Evolutionary conservation across 495 filamentous ascomycete species (phyloP).

Genomic region (Penicillium daleae): DNA sequence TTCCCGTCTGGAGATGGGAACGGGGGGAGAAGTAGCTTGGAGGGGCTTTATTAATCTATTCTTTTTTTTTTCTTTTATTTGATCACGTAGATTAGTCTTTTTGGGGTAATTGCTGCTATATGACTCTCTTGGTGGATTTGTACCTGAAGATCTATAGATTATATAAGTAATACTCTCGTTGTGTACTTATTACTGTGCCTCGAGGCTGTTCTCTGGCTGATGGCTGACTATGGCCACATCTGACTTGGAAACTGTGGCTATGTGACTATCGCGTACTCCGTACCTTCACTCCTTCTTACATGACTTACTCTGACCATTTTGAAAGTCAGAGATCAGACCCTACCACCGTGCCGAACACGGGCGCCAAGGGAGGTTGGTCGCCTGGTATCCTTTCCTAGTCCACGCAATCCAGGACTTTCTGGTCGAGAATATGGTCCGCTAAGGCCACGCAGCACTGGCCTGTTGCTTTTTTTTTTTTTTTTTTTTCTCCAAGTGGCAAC

Average conservation of each 20-base stretch:
- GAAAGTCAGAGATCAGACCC: slow-evolving; percentile 10
- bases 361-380: slow-evolving; percentile 8
- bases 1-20: background rate
- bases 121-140: background rate
- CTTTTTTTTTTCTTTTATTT: background rate
- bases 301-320: background rate
- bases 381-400: slow-evolving; percentile 5
- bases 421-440: slow-evolving; percentile 11
- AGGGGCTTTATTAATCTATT: background rate
- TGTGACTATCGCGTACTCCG: background rate
- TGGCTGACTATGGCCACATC: background rate
- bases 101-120: background rate
- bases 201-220: background rate
- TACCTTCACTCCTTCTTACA: slow-evolving; percentile 1
- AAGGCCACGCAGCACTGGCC: slow-evolving; percentile 16
- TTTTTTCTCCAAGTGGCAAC: slow-evolving; percentile 20
- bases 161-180: no score
- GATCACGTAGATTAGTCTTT: background rate
- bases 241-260: background rate
- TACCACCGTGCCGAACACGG: slow-evolving; percentile 5
- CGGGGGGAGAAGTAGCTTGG: background rate
- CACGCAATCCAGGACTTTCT: slow-evolving; percentile 22
- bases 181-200: no score
- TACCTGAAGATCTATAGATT: slow-evolving; percentile 3
- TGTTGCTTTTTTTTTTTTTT: background rate